phyloP scores from a whole-genome alignment of 2,329 filamentous ascomycete species.

The Ilyonectria robusta region DNA sequence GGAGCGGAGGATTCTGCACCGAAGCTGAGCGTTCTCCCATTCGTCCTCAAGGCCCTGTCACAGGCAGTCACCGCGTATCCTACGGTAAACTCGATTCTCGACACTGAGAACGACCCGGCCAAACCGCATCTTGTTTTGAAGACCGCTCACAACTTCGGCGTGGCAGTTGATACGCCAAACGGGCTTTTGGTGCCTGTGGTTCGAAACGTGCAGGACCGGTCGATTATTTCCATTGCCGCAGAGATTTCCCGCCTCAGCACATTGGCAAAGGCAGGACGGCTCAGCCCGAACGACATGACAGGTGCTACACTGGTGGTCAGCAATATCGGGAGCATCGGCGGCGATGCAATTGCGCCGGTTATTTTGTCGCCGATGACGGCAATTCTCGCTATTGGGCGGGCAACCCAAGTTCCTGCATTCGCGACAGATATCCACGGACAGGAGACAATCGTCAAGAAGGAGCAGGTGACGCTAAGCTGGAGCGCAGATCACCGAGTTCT shows the following conservation, averaged over 20 bases:
- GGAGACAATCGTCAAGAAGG: conserved; percentile 8
- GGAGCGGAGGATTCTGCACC: background rate
- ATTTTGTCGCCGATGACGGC: conserved; percentile 16
- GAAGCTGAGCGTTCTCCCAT: conserved; percentile 16
- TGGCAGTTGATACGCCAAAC: conserved; percentile 27
- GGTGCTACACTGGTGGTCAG: conserved; percentile 14
- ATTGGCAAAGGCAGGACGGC: conserved; percentile 10
- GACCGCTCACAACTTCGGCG: conserved; percentile 24
- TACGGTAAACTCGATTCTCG: conserved; percentile 13
- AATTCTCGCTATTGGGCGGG: conserved; percentile 6
- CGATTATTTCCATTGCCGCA: conserved; percentile 4
- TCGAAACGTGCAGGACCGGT: conserved; percentile 25
- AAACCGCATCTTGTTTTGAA: conserved; percentile 6
- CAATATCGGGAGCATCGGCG: conserved; percentile 25
- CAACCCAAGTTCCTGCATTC: conserved; percentile 7
- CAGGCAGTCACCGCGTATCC: conserved; percentile 11
- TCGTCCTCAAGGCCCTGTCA: conserved; percentile 27
- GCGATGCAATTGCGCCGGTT: conserved; percentile 8
- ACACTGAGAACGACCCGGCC: background rate
- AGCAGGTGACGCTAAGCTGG: conserved; percentile 10
- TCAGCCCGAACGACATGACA: conserved; percentile 18
- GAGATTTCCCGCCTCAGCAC: conserved; percentile 9
- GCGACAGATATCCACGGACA: background rate
- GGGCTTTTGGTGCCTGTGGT: conserved; percentile 29
- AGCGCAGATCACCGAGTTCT: conserved; percentile 20